Evolutionary conservation across 257 asterid genomes (phyloP), one percentile per base, ranked within the genome.

Genomic region (Gardenia jasminoides): DNA sequence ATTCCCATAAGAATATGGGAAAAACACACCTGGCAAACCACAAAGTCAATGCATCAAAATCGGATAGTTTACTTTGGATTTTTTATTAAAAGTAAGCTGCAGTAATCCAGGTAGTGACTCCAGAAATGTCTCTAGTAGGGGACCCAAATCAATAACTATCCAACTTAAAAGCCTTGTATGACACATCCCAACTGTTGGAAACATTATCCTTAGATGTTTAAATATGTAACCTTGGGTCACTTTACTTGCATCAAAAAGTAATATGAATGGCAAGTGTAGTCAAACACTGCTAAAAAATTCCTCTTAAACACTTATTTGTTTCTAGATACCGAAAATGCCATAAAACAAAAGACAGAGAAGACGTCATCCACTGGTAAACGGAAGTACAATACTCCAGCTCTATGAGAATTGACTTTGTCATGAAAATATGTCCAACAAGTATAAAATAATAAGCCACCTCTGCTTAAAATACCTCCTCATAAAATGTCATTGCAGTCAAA

Each of bases 401-500:
- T 52, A 58, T 47, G 65, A 76, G 72, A 43, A 66, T 67, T 75
- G 50, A 69, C 46, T 24, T 39, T 28, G 11, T 6, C n/a, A 30
- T 33, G 19, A 3, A 22, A 11, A 74, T 16, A 36, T 30, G 47
- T 41, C 54, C 54, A 69, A 43, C 16, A 41, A 22, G 54, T 41
- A 79, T 71, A 83, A 78, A 67, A 75, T 62, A 79, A 75, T 31
- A 72, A 84, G 68, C 67, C 75, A 48, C 39, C 41, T n/a, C 59
- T 61, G 74, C 68, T 76, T 61, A 78, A 73, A 52, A 65, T 88
- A 96, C 99, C 99, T 96, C 99, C 85, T 96, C 99, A 72, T 90
- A 90, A 87, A 96, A 96, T 85, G 99, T 96, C 99, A 96, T 96
- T 68, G 98, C 97, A 70, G 97, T 92, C 84, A 96, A 88, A 72